A percentile compares a stretch with the other conserved stretches of the same genome.
Conservation (phyloP, 2,329 filamentous ascomycete species). For the Neocucurbitaria cava region DNA sequence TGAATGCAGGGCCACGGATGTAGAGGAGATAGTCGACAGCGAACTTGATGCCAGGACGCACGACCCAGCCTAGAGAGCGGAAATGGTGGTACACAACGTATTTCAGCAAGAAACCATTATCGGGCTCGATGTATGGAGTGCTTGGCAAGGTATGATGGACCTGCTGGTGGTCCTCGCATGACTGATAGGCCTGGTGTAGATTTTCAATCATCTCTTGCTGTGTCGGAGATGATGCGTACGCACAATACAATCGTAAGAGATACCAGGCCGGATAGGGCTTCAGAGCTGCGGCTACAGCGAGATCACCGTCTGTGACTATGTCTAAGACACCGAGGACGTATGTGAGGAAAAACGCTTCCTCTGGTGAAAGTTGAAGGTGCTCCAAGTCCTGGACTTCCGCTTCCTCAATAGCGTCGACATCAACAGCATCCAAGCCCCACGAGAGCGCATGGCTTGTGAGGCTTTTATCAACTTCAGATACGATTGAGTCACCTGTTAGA, state of each 20-base stretch:
- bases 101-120: slow-evolving; percentile 84
- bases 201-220: slow-evolving; percentile 17
- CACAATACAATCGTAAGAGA: slow-evolving; percentile 65
- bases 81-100: slow-evolving; percentile 97
- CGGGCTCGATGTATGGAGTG: slow-evolving; percentile 63
- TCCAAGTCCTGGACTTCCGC: slow-evolving; percentile 62
- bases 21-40: slow-evolving; percentile 95
- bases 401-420: slow-evolving; percentile 5
- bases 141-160: slow-evolving; percentile 10
- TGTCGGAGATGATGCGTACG: slow-evolving; percentile 69
- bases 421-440: slow-evolving; percentile 12
- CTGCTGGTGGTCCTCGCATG: slow-evolving; percentile 13
- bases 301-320: slow-evolving; percentile 61
- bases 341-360: slow-evolving; percentile 89
- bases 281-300: slow-evolving; percentile 48
- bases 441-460: slow-evolving; percentile 8
- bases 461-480: slow-evolving; percentile 18
- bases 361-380: slow-evolving; percentile 87
- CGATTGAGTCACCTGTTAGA: slow-evolving; percentile 12
- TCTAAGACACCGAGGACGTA: slow-evolving; percentile 80
- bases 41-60: slow-evolving; percentile 92
- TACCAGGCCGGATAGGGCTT: slow-evolving; percentile 47
- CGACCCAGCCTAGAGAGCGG: slow-evolving; percentile 92
- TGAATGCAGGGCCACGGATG: slow-evolving; percentile 88
- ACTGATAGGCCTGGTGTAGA: slow-evolving; percentile 20